phyloP scores from a whole-genome alignment of 2,329 filamentous ascomycete species.

The Talaromyces islandicus region DNA sequence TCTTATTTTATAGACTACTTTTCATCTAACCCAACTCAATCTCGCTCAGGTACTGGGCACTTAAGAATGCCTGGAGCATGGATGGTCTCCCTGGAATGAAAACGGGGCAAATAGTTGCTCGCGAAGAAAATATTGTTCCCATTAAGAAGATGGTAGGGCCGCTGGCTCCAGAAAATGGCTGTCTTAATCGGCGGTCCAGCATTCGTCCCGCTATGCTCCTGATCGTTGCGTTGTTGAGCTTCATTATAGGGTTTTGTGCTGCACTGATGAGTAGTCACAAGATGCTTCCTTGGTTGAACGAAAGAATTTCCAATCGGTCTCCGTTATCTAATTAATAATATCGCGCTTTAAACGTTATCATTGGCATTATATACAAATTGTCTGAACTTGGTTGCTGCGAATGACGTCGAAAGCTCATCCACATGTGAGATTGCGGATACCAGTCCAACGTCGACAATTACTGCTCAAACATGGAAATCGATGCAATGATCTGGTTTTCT shows the following conservation, averaged over 20 bases:
- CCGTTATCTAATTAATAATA: not conserved
- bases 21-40: not conserved
- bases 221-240: slow-evolving; percentile 5
- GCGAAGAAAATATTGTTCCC: slow-evolving; percentile 7
- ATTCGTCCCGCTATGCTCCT: slow-evolving; percentile 1
- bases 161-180: slow-evolving; percentile 5
- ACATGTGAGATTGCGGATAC: not conserved
- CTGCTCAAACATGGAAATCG: not conserved
- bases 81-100: slow-evolving; percentile 7
- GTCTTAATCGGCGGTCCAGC: not conserved
- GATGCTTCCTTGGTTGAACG: not conserved
- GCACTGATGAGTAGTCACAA: slow-evolving; percentile 1
- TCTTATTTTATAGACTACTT: not conserved
- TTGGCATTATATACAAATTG: not conserved
- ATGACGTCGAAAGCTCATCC: not conserved
- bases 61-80: slow-evolving; percentile 10
- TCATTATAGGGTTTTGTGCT: slow-evolving; percentile 1
- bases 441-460: not conserved
- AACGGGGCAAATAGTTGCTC: not conserved
- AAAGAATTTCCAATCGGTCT: not conserved
- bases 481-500: not conserved
- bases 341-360: not conserved
- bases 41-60: slow-evolving; percentile 7
- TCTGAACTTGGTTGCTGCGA: not conserved
- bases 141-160: slow-evolving; percentile 9